These are phyloP conservation scores for Penicillium psychrosexuale DNA, from an alignment of 2,329 filamentous ascomycete species.

Conservation along the genomic window DNA sequence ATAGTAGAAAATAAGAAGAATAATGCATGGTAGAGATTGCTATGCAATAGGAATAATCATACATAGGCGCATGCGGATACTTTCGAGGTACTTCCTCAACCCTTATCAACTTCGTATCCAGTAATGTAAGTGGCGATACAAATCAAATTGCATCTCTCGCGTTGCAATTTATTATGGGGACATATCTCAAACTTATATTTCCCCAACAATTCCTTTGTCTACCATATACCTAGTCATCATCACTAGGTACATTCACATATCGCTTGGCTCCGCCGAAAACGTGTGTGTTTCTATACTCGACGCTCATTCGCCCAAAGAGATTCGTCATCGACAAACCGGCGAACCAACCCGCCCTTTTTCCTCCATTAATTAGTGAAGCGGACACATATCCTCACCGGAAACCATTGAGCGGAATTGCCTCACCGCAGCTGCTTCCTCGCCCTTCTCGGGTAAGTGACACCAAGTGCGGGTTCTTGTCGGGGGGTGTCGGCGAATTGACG, in stretches of 20 bases:
- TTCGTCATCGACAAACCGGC: conserved; percentile 30
- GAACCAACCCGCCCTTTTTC: conserved; percentile 3
- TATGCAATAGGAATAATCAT: neutral
- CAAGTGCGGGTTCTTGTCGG: neutral
- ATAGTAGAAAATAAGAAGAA: neutral
- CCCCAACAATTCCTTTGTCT: neutral
- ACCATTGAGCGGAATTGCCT: conserved; percentile 1
- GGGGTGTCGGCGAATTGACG: conserved; percentile 2
- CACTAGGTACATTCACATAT: neutral
- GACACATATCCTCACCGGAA: conserved; percentile 5
- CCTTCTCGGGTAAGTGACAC: conserved; percentile 5
- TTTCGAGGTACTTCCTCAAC: too few relatives aligned
- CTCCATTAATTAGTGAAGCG: neutral
- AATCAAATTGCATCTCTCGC: neutral
- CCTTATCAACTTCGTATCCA: neutral
- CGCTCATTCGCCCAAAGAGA: conserved; percentile 27
- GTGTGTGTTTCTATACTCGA: conserved; percentile 22
- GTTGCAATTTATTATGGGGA: neutral
- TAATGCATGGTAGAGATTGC: neutral
- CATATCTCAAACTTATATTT: neutral
- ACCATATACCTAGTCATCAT: neutral
- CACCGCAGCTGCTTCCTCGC: neutral
- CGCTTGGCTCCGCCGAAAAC: conserved; percentile 1
- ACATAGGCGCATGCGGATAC: neutral
- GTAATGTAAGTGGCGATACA: conserved; percentile 4